These are phyloP conservation scores for Codiaeum variegatum DNA, from an alignment of 441 rosid species.

Conservation along the genomic window DNA sequence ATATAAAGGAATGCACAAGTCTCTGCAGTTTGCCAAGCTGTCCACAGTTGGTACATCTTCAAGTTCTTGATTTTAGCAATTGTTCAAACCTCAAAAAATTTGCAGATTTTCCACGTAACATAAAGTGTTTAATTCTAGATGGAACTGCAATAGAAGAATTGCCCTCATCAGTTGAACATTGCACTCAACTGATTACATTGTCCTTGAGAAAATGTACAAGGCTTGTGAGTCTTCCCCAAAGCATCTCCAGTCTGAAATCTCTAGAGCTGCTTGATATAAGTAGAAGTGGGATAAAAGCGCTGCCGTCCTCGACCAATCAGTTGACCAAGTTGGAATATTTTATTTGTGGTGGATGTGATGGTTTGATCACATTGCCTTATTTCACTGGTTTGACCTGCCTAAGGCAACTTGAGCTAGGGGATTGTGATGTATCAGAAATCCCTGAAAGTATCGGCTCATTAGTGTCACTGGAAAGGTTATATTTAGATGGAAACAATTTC, in stretches of 20 bases:
- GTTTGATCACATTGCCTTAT: background rate
- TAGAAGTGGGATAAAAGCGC: background rate
- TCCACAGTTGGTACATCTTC: background rate
- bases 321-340: background rate
- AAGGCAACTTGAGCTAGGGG: background rate
- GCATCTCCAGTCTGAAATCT: background rate
- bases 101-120: background rate
- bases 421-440: background rate
- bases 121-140: background rate
- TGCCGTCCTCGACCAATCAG: background rate
- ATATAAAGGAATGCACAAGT: background rate
- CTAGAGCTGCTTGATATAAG: background rate
- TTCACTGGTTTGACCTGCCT: background rate
- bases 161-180: background rate
- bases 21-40: background rate
- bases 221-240: background rate
- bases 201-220: background rate
- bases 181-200: background rate
- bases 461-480: background rate
- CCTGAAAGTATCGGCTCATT: background rate
- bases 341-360: background rate
- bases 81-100: background rate
- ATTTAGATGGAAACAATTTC: background rate
- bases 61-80: rapidly evolving
- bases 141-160: background rate